Evolutionary conservation across 2,329 filamentous ascomycete species (phyloP), one percentile per base, ranked within the genome.

Genomic region (Stagonosporopsis tanaceti): DNA sequence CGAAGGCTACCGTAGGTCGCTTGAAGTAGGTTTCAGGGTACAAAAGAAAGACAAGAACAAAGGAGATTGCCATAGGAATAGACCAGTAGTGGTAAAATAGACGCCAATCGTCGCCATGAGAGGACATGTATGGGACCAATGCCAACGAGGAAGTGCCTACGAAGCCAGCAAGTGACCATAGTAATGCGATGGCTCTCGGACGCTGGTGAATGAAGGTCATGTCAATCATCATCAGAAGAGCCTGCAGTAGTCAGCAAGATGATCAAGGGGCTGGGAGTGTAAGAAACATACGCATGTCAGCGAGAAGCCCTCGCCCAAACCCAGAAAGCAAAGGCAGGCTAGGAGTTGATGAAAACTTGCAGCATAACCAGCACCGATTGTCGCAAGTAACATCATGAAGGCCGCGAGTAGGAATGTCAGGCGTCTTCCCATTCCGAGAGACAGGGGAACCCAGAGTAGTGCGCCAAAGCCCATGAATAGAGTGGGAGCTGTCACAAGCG

Each of bases 21-120:
- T 76, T 69, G 65, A 79, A 80, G 59, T 76, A 79, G 1, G 76
- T 79, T 44, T 79, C 78, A 0, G 76, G 76, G 22, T 67, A 72
- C 12, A 74, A 67, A 22, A 76, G 58, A 28, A 76, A 69, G 1
- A 67, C 64, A 2, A 75, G 51, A 1, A 76, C 2, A 20, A 77
- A 60, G 0, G 74, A 54, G 4, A 72, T 30, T 1, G 60, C 30
- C 6, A 67, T 59, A 2, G 70, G 68, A 6, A 69, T 61, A 1
- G 66, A 53, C 75, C 72, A 76, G 15, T 55, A 57, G 20, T 63
- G 62, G 60, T 78, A 79, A 48, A 75, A 73, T 0, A 54, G 34
- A 14, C 72, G 71, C 77, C 76, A 79, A 11, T 74, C 50, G 0
- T 55, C 42, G 6, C 65, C 66, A 0, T 69, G 53, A 5, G 64